phyloP scores from a whole-genome alignment of 164 flowering plant genomes.

The Aristolochia fimbriata region DNA sequence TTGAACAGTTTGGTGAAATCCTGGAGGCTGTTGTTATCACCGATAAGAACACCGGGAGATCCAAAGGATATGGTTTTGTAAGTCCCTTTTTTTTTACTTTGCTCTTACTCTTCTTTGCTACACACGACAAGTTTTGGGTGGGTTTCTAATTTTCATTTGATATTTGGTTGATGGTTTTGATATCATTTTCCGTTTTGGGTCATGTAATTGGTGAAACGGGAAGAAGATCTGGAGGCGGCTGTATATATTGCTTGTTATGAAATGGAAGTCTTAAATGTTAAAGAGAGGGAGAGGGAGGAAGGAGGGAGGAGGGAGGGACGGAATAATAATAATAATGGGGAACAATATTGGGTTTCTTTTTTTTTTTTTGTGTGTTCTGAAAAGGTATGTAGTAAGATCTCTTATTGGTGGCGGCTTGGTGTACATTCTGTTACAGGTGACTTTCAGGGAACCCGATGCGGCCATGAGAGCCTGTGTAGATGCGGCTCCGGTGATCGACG shows the following conservation, averaged over 20 bases:
- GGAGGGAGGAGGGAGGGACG: not conserved
- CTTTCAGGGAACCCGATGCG: conserved; percentile 76
- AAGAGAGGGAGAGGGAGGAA: too few relatives aligned
- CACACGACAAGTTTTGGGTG: too few relatives aligned
- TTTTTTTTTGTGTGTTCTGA: too few relatives aligned
- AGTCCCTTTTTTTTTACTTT: conserved; percentile 7
- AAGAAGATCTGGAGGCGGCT: conserved; percentile 7
- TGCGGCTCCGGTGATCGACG: conserved; percentile 90
- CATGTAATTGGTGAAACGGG: not conserved
- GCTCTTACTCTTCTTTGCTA: not conserved
- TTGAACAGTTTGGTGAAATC: conserved; percentile 92
- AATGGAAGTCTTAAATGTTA: conserved; percentile 1
- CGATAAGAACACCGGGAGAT: conserved; percentile 85
- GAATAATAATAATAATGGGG: not conserved
- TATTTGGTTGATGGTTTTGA: not conserved
- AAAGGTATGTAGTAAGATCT: not conserved
- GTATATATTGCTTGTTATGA: not conserved
- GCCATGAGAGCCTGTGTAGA: conserved; percentile 91
- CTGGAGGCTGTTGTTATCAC: conserved; percentile 93
- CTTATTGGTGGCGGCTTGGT: not conserved
- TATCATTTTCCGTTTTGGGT: not conserved
- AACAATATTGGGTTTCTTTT: not conserved
- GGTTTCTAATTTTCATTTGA: too few relatives aligned
- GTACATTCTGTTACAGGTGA: conserved; percentile 36
- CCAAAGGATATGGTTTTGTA: conserved; percentile 98